phyloP scores from a whole-genome alignment of 805 yeast species.

The Wickerhamiella sergipiensis region DNA sequence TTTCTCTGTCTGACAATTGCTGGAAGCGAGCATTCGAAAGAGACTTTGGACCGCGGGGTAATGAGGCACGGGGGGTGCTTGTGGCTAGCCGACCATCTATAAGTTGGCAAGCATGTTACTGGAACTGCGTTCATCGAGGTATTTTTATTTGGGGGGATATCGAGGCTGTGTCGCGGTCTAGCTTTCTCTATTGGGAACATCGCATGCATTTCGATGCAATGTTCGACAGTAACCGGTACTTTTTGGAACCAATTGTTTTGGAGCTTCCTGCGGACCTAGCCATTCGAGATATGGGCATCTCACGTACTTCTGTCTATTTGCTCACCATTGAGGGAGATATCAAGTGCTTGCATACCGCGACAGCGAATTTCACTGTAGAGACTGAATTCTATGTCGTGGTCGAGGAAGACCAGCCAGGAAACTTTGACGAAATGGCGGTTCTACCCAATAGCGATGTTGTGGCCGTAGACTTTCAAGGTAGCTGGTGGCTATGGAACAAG shows the following conservation, averaged over 20 bases:
- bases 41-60: background rate
- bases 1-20: background rate
- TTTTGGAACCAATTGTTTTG: background rate
- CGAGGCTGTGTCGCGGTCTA: background rate
- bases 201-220: background rate
- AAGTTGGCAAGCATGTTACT: background rate
- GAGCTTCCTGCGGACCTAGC: background rate
- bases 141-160: background rate
- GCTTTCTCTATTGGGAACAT: no score
- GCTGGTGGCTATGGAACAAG: background rate
- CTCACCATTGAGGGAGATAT: background rate
- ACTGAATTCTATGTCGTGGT: background rate
- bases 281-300: background rate
- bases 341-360: background rate
- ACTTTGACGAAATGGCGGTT: background rate
- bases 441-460: background rate
- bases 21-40: background rate
- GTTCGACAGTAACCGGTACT: no score
- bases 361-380: background rate
- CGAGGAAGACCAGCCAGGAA: background rate
- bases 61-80: background rate
- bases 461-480: background rate
- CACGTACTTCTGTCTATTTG: background rate
- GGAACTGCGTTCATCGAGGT: background rate
- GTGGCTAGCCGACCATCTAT: background rate